These are phyloP conservation scores for Cryptomeria japonica DNA, from an alignment of 75 land plant genomes.

Conservation along the genomic window DNA sequence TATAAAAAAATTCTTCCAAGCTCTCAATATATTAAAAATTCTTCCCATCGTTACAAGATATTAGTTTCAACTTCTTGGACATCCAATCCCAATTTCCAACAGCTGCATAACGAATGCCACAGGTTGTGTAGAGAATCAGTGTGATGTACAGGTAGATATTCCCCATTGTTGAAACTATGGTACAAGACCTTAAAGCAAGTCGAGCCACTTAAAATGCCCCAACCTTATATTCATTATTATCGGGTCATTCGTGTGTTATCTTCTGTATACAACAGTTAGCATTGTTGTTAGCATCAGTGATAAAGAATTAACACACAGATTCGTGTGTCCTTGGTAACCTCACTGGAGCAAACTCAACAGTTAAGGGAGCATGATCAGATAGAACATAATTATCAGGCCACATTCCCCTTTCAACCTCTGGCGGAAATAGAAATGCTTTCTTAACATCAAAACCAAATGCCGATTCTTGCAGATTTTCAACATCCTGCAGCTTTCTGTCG, in stretches of 20 bases:
- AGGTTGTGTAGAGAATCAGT: background rate
- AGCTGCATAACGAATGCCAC: background rate
- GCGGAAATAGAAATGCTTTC: slow-evolving; percentile 75
- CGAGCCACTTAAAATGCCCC: background rate
- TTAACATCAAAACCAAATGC: slow-evolving; percentile 64
- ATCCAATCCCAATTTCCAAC: background rate
- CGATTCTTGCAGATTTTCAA: slow-evolving; percentile 8
- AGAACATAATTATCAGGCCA: slow-evolving; percentile 90
- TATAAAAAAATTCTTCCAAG: background rate
- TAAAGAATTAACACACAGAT: background rate
- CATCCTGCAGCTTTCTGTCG: background rate
- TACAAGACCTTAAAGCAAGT: background rate
- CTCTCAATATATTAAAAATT: background rate
- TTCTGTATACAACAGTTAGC: background rate
- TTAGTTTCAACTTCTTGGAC: background rate
- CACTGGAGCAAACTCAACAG: slow-evolving; percentile 58
- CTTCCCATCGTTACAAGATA: background rate
- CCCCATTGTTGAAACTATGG: background rate
- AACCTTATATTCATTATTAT: background rate
- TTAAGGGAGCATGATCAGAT: slow-evolving; percentile 88
- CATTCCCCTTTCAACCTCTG: slow-evolving; percentile 82
- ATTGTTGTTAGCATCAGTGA: background rate
- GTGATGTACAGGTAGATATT: background rate
- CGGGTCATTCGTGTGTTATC: background rate
- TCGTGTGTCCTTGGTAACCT: background rate